These are phyloP conservation scores for Neostapfia colusana DNA, from an alignment of 176 grass and related monocot genomes.

Conservation along the genomic window DNA sequence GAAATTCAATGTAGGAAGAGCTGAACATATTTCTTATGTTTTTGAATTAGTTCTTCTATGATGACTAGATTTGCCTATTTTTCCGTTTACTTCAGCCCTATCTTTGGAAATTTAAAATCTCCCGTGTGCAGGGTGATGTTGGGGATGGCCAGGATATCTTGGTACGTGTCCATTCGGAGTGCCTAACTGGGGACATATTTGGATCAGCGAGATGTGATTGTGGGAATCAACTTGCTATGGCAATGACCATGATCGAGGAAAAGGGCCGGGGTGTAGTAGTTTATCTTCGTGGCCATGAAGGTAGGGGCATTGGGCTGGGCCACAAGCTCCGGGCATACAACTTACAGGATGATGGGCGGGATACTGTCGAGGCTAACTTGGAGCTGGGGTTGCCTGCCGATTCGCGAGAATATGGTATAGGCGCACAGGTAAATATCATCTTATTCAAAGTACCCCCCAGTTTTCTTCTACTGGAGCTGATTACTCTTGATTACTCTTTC, in stretches of 20 bases:
- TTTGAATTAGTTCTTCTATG: not conserved
- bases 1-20: not conserved
- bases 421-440: slow-evolving; percentile 66
- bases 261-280: slow-evolving; percentile 78
- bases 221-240: slow-evolving; percentile 69
- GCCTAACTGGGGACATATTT: slow-evolving; percentile 95
- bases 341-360: slow-evolving; percentile 78
- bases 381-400: slow-evolving; percentile 90
- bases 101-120: slow-evolving; percentile 21
- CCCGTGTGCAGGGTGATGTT: slow-evolving; percentile 79
- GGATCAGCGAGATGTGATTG: slow-evolving; percentile 84
- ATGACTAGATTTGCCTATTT: not conserved
- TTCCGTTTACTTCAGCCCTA: not conserved
- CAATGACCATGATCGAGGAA: slow-evolving; percentile 90
- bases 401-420: slow-evolving; percentile 83
- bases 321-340: slow-evolving; percentile 95
- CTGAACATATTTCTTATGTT: not conserved
- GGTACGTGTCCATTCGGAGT: slow-evolving; percentile 85
- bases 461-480: slow-evolving; percentile 19
- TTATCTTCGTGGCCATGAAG: slow-evolving; percentile 94
- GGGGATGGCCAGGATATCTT: slow-evolving; percentile 90
- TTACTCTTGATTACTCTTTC: slow-evolving; percentile 14
- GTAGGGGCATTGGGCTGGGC: slow-evolving; percentile 85
- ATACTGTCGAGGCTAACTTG: slow-evolving; percentile 96
- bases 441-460: not conserved